Conservation (phyloP, 2,329 filamentous ascomycete genomes). For the Microdochium nivale region DNA sequence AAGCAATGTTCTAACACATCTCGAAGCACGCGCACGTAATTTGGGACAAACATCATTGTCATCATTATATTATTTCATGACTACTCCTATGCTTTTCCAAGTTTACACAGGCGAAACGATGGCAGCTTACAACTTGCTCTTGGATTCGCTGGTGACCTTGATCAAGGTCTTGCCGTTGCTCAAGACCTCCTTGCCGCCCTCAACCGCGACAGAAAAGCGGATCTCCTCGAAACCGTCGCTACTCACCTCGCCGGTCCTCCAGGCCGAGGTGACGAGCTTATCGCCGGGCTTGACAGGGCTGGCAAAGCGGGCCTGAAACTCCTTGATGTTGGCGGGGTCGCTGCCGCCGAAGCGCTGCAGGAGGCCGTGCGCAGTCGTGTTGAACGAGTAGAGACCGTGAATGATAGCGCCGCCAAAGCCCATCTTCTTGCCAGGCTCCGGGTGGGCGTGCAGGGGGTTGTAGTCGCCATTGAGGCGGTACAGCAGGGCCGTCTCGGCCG, state of each 20-base stretch:
- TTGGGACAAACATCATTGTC: background rate
- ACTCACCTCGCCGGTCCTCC: constrained; percentile 62
- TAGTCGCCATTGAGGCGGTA: constrained; percentile 90
- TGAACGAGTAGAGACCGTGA: constrained; percentile 85
- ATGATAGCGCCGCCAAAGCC: constrained; percentile 85
- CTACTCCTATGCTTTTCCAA: background rate
- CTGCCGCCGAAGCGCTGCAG: constrained; percentile 65
- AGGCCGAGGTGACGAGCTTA: constrained; percentile 72
- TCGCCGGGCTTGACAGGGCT: constrained; percentile 77
- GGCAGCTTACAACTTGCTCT: constrained; percentile 53
- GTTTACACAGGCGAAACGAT: background rate
- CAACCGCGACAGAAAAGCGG: constrained; percentile 69
- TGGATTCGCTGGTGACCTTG: constrained; percentile 46
- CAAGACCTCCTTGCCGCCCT: constrained; percentile 74
- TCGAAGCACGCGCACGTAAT: background rate
- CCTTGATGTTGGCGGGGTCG: constrained; percentile 72
- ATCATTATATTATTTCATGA: too few species aligned
- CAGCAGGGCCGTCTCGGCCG: constrained; percentile 61
- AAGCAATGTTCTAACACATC: background rate
- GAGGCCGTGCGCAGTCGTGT: constrained; percentile 65
- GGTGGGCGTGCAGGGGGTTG: constrained; percentile 84
- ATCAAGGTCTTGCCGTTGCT: constrained; percentile 81
- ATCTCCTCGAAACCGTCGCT: constrained; percentile 68
- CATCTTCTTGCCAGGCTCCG: constrained; percentile 80
- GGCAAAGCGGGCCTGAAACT: constrained; percentile 84